Conservation (phyloP, 2,329 filamentous ascomycete species). For the Hypoxylon sp. region DNA sequence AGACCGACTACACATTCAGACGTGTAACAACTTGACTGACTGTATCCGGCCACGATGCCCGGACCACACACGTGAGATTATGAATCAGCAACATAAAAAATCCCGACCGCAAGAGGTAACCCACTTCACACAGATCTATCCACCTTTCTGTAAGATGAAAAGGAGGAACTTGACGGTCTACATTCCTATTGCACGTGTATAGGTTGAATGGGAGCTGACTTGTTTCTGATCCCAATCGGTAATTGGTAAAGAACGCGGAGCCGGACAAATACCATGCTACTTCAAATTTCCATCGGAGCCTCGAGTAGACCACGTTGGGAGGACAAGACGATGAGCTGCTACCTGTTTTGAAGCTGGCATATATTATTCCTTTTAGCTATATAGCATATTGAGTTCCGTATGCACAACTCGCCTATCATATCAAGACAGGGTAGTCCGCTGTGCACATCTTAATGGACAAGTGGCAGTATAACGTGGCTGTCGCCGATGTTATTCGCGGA, state of each 20-base stretch:
- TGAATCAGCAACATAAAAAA: constrained; percentile 22
- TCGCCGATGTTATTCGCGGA: constrained; percentile 33
- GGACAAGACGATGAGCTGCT: constrained; percentile 16
- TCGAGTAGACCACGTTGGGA: constrained; percentile 21
- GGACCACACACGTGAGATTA: constrained; percentile 8
- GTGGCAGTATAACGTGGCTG: constrained; percentile 44
- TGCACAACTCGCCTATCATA: constrained; percentile 34
- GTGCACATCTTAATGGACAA: constrained; percentile 39
- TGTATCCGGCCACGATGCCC: constrained; percentile 8
- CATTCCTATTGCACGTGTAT: constrained; percentile 33
- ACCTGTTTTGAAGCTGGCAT: constrained; percentile 25
- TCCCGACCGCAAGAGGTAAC: constrained; percentile 21
- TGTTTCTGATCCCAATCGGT: constrained; percentile 7
- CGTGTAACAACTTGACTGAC: constrained; percentile 21
- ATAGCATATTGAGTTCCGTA: constrained; percentile 11
- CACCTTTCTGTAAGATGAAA: constrained; percentile 11
- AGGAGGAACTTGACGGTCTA: constrained; percentile 25
- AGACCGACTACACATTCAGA: constrained; percentile 14
- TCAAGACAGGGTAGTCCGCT: constrained; percentile 19
- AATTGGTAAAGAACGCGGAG: constrained; percentile 34
- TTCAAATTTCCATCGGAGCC: constrained; percentile 23
- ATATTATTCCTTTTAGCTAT: constrained; percentile 5
- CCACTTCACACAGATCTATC: constrained; percentile 25
- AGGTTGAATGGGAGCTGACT: constrained; percentile 23
- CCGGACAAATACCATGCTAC: constrained; percentile 26